phyloP scores from a whole-genome alignment of 768 basidiomycete genomes.

The Tulasnella sp. region DNA sequence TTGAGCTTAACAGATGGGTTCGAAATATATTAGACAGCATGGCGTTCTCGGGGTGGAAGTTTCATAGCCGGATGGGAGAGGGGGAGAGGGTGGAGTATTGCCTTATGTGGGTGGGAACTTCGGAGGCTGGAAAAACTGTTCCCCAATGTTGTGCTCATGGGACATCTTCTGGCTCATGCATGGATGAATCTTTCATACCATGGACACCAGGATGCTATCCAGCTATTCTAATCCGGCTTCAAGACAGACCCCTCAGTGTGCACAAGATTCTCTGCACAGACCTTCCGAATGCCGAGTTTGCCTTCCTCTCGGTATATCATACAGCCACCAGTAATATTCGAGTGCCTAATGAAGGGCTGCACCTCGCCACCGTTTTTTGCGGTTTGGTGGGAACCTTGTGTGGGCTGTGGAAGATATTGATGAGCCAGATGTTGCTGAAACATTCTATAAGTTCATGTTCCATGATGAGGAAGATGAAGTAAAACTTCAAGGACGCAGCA shows the following conservation, averaged over 20 bases:
- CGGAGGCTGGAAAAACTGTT: too few relatives aligned
- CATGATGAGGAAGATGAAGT: background rate
- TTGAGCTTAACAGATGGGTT: too few relatives aligned
- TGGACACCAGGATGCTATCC: too few relatives aligned
- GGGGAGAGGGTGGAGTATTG: too few relatives aligned
- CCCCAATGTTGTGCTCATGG: too few relatives aligned
- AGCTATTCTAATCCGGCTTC: background rate
- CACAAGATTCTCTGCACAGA: background rate
- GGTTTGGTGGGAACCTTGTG: background rate
- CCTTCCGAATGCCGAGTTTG: background rate
- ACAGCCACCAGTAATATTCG: background rate
- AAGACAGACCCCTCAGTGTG: background rate
- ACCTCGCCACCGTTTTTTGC: too few relatives aligned
- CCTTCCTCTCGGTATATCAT: background rate
- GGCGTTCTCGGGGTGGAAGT: too few relatives aligned
- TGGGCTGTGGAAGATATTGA: background rate
- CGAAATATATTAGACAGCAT: too few relatives aligned
- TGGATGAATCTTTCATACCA: background rate
- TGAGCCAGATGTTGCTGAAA: background rate
- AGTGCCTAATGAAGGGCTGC: too few relatives aligned
- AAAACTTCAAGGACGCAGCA: background rate
- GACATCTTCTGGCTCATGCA: too few relatives aligned
- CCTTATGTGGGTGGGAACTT: too few relatives aligned
- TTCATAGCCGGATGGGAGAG: too few relatives aligned
- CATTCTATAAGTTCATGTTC: constrained; percentile 1